Evolutionary conservation across 1,284 basidiomycete species (phyloP).

Genomic region (Ganoderma lingzhi): DNA sequence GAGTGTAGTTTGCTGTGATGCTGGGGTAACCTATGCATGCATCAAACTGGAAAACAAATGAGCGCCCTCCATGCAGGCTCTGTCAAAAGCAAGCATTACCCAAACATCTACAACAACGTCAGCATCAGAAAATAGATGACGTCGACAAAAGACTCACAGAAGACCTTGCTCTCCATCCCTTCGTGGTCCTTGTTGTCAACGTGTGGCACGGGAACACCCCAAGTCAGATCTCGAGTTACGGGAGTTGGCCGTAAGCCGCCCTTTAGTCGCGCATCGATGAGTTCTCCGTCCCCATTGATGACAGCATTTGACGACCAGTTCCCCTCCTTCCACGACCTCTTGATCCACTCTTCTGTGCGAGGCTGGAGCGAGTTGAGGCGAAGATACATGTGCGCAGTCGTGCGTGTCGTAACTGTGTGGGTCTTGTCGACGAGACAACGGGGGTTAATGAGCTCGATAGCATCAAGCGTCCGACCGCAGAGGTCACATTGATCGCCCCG

Average conservation of each 20-base stretch:
- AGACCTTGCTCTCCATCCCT: constrained; percentile 93
- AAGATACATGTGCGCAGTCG: constrained; percentile 95
- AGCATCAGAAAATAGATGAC: constrained; percentile 16
- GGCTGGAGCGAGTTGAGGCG: constrained; percentile 88
- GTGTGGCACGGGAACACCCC: constrained; percentile 94
- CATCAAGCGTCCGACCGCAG: constrained; percentile 93
- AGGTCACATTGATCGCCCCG: constrained; percentile 99
- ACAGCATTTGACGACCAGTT: constrained; percentile 95
- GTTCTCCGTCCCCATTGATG: constrained; percentile 85
- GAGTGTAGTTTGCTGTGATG: constrained; percentile 96
- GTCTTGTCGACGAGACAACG: constrained; percentile 89
- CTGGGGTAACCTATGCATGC: constrained; percentile 98
- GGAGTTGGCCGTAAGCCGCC: constrained; percentile 90
- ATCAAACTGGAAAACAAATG: constrained; percentile 76
- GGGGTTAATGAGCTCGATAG: constrained; percentile 95
- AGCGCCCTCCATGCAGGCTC: background rate
- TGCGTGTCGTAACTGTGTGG: constrained; percentile 79
- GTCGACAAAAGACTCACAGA: constrained; percentile 71
- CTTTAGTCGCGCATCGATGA: constrained; percentile 92
- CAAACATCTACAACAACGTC: constrained; percentile 73
- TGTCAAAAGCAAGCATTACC: constrained; percentile 57
- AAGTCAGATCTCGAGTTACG: constrained; percentile 93
- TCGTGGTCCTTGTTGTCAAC: constrained; percentile 77
- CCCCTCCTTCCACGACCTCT: constrained; percentile 79
- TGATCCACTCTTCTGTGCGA: constrained; percentile 90